Evolutionary conservation across 768 basidiomycete species (phyloP).

Genomic region (Multifurca ochricompacta): DNA sequence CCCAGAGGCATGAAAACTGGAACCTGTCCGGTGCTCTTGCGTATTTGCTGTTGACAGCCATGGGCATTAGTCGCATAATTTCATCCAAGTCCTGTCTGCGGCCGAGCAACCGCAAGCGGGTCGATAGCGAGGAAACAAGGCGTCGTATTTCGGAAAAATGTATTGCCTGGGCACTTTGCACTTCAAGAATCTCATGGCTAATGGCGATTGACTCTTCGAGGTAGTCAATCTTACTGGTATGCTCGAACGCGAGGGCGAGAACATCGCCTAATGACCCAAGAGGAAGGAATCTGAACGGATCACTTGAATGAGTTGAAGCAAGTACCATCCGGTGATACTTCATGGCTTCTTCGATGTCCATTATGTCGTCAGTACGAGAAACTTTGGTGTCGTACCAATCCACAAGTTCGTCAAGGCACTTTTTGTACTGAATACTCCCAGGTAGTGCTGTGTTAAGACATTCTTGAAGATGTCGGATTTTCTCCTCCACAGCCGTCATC

Average conservation of each 20-base stretch:
- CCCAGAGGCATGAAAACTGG: conserved; percentile 1
- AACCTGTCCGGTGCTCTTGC: neutral
- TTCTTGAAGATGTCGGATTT: neutral
- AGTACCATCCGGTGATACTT: neutral
- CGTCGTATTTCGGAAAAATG: neutral
- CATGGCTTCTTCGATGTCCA: neutral
- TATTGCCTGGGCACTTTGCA: neutral
- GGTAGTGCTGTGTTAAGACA: neutral
- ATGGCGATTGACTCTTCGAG: neutral
- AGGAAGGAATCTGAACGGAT: neutral
- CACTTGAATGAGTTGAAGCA: neutral
- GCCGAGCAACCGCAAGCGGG: neutral
- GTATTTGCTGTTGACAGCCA: neutral
- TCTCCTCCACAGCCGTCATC: neutral
- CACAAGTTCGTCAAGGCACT: neutral
- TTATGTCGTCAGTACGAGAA: neutral
- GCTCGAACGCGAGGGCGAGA: conserved; percentile 1
- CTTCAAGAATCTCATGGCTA: neutral
- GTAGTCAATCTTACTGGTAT: neutral
- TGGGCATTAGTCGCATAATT: neutral
- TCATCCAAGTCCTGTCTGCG: neutral
- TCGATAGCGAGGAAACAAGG: neutral
- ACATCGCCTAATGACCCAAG: neutral
- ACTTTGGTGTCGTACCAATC: neutral
- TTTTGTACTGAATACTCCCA: neutral